Evolutionary conservation across 1,284 basidiomycete species (phyloP).

Genomic region (Tilletia walkeri): DNA sequence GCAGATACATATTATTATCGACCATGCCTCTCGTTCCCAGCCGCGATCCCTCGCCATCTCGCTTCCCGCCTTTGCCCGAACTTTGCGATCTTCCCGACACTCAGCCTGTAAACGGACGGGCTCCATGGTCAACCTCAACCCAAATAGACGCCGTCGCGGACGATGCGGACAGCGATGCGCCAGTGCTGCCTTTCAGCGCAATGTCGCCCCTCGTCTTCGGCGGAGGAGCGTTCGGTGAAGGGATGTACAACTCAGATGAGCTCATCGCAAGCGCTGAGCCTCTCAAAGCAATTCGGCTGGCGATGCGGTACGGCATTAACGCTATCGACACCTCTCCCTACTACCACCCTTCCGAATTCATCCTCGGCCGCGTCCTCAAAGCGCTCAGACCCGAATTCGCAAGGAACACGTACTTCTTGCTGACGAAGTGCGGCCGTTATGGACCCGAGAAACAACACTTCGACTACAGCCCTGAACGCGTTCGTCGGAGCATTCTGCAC

Average conservation of each 20-base stretch:
- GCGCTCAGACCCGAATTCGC: constrained; percentile 43
- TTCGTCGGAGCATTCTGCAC: constrained; percentile 66
- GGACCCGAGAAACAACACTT: constrained; percentile 67
- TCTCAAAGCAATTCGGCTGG: constrained; percentile 62
- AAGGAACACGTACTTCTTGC: constrained; percentile 57
- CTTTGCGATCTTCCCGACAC: constrained; percentile 12
- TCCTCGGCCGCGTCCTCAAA: constrained; percentile 67
- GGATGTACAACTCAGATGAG: constrained; percentile 47
- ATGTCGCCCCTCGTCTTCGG: constrained; percentile 48
- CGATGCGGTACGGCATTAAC: constrained; percentile 72
- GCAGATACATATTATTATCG: not conserved
- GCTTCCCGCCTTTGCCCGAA: constrained; percentile 11
- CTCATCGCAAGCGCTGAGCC: constrained; percentile 22
- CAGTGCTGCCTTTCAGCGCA: constrained; percentile 5
- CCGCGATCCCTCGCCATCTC: constrained; percentile 12
- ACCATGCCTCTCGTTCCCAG: constrained; percentile 16
- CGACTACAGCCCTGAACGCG: constrained; percentile 73
- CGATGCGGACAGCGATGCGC: not conserved
- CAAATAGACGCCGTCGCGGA: no score
- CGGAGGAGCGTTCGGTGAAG: constrained; percentile 46
- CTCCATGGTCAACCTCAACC: constrained; percentile 5
- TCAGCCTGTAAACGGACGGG: not conserved
- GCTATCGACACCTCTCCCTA: constrained; percentile 80
- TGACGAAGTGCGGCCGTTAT: constrained; percentile 90
- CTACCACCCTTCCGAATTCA: constrained; percentile 86